Conservation (phyloP, 164 flowering plant species). For the Dillenia turbinata region DNA sequence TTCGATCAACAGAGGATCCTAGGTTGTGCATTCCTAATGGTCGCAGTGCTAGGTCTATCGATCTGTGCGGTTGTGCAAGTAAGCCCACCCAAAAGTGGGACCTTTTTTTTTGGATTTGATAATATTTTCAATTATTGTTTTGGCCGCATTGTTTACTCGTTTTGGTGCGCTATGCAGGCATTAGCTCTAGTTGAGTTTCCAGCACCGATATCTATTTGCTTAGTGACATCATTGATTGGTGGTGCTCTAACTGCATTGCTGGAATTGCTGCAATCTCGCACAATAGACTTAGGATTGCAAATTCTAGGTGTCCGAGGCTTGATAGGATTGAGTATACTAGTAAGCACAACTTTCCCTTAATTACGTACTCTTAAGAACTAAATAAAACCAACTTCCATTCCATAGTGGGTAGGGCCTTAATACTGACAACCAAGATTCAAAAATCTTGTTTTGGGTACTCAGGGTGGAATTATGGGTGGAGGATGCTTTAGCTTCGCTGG, state of each 20-base stretch:
- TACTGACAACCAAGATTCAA: neutral
- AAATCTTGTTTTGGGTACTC: conserved; percentile 2
- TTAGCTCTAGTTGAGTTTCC: conserved; percentile 63
- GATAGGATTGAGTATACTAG: conserved; percentile 43
- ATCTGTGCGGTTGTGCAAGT: conserved; percentile 70
- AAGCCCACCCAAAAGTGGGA: neutral
- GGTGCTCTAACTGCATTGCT: conserved; percentile 30
- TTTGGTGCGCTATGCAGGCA: conserved; percentile 38
- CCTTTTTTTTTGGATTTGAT: neutral
- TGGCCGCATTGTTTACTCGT: neutral
- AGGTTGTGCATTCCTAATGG: conserved; percentile 63
- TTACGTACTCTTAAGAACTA: neutral
- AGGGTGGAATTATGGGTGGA: conserved; percentile 61
- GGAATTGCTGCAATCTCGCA: conserved; percentile 37
- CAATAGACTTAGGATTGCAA: conserved; percentile 22
- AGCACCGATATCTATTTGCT: conserved; percentile 71
- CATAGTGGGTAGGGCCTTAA: neutral
- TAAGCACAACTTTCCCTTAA: conserved; percentile 14
- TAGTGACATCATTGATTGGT: conserved; percentile 61
- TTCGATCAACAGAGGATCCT: conserved; percentile 40
- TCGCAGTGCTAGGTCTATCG: conserved; percentile 51
- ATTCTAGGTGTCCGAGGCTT: conserved; percentile 18
- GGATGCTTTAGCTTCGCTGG: conserved; percentile 55
- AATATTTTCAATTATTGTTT: neutral
- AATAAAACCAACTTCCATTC: neutral